phyloP scores from a whole-genome alignment of 495 filamentous ascomycete genomes.

The Xylona heveae region DNA sequence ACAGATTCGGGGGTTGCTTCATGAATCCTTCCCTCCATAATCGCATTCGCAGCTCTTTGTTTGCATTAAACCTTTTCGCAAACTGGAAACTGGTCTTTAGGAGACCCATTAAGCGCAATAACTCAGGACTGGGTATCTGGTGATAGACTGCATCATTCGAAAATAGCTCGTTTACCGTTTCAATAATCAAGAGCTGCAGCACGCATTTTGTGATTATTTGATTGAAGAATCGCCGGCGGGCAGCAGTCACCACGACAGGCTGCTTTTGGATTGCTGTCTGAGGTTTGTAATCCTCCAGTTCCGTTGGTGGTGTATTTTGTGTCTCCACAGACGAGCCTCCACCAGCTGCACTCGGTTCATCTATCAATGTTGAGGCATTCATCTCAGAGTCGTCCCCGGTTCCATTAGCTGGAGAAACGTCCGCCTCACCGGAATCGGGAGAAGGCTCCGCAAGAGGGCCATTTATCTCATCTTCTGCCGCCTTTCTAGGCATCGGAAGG shows the following conservation, averaged over 20 bases:
- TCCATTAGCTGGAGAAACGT: too few relatives aligned
- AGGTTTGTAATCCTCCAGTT: conserved; percentile 80
- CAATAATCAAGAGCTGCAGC: conserved; percentile 93
- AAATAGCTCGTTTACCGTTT: conserved; percentile 95
- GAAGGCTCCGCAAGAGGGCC: too few relatives aligned
- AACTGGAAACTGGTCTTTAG: conserved; percentile 91
- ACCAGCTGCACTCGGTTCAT: too few relatives aligned
- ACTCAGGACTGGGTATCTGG: conserved; percentile 70
- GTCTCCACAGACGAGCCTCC: too few relatives aligned
- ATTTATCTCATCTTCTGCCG: too few relatives aligned
- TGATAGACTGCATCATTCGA: conserved; percentile 90
- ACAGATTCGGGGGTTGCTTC: conserved; percentile 96
- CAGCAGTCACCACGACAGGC: conserved; percentile 75
- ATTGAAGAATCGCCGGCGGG: conserved; percentile 93
- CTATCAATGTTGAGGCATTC: too few relatives aligned
- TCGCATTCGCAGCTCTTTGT: conserved; percentile 85
- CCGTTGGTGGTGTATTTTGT: conserved; percentile 14
- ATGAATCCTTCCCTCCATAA: conserved; percentile 97
- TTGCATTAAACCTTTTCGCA: conserved; percentile 88
- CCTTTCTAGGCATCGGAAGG: too few relatives aligned
- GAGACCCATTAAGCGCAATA: conserved; percentile 79
- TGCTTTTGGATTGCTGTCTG: conserved; percentile 55
- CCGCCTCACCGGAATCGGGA: too few relatives aligned
- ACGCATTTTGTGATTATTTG: conserved; percentile 99
- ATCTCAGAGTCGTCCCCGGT: too few relatives aligned